Evolutionary conservation across 495 filamentous ascomycete species (phyloP).

Genomic region (Astrocystis sublimbata): DNA sequence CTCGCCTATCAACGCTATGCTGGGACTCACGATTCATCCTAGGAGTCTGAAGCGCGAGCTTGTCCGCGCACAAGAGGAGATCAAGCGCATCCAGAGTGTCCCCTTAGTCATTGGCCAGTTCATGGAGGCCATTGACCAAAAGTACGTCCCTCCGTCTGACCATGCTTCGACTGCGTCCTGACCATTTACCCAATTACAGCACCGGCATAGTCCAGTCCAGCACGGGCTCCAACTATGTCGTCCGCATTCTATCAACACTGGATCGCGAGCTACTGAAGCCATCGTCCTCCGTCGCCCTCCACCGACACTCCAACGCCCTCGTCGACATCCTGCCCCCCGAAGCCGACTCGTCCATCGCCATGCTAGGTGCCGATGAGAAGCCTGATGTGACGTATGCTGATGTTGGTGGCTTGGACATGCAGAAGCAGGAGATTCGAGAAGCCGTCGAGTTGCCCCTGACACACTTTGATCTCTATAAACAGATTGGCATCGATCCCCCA

Average conservation of each 20-base stretch:
- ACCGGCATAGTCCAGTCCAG: conserved; percentile 98
- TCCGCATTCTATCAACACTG: conserved; percentile 96
- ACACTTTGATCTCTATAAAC: conserved; percentile 97
- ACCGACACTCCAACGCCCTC: conserved; percentile 96
- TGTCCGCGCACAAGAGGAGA: conserved; percentile 96
- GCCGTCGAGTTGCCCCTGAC: conserved; percentile 95
- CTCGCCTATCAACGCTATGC: neutral
- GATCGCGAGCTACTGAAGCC: conserved; percentile 97
- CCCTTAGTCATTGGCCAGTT: conserved; percentile 98
- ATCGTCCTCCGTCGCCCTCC: conserved; percentile 93
- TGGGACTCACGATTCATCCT: conserved; percentile 21
- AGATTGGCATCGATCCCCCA: conserved; percentile 97
- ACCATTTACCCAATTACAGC: conserved; percentile 47
- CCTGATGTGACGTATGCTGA: conserved; percentile 98
- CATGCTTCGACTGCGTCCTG: neutral
- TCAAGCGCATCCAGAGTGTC: conserved; percentile 98
- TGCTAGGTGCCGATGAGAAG: conserved; percentile 95
- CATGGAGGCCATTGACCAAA: conserved; percentile 99
- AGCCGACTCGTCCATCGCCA: conserved; percentile 97
- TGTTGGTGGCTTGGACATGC: conserved; percentile 97
- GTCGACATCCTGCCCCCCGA: conserved; percentile 98
- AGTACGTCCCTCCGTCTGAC: conserved; percentile 56
- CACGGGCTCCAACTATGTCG: conserved; percentile 98
- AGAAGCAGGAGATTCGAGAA: conserved; percentile 98
- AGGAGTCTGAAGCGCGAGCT: conserved; percentile 97